Base-by-base conservation (phyloP, 2,329 filamentous ascomycete genomes). In the Aspergillus viridinutans region DNA sequence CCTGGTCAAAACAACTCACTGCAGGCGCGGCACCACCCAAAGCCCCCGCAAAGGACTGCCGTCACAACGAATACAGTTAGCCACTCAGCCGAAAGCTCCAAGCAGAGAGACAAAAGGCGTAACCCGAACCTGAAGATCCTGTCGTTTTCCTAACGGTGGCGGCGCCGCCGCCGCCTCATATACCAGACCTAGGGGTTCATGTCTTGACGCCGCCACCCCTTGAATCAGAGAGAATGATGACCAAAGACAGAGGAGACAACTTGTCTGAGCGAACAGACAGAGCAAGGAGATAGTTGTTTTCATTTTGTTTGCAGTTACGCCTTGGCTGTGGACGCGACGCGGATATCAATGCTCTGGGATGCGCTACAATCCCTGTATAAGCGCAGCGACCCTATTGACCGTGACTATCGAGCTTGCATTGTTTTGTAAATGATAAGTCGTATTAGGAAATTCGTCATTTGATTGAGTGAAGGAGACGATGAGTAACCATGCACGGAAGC, bases 11-110 rank as follows among this genome's bases (percentile, higher is more conserved):
- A 26, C 21, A 52, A 54, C 60, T 53, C 42, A 61, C 60, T 23
- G 42, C 49, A 26, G 58, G 60, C 20, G 52, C 49, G 35, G 48
- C 21, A 25, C 50, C 54, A 20, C 60, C 60, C 42, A 62, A 38
- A 4, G 48, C 49, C 20, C 54, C 56, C 6, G 25, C 26, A 43
- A 51, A 59, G 17, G 49, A 23, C 60, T 54, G 55, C 29, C 6
- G 14, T n/a, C 40, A 45, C 40, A 45, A 45, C n/a, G n/a, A 45
- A 45, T 21, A 3, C 42, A 23, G 23, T 20, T 23, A 45, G n/a
- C 42, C 42, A 23, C 8, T 5, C 20, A 45, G 42, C n/a, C n/a
- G 3, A 45, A 23, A 45, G 9, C 14, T 7, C 32, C 32, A 17
- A 38, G 32, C 5, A 38, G 14, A 38, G 32, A n/a, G 32, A 7